Conservation (phyloP, 78 protist genomes). For the Mantamonas sphyraenae region DNA sequence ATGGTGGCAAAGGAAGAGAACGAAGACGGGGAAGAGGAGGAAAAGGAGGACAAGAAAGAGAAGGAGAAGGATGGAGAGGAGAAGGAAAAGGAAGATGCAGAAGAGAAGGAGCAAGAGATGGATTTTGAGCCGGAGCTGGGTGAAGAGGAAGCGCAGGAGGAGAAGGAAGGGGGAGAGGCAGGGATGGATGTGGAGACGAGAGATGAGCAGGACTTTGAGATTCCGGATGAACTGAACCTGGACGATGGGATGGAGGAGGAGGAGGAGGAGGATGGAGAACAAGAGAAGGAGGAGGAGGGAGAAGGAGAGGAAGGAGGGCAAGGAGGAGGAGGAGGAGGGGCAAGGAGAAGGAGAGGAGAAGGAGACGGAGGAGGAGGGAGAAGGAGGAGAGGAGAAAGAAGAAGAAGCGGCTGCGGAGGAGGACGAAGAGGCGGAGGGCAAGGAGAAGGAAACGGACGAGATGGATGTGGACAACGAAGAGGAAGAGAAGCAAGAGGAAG, state of each 20-base stretch:
- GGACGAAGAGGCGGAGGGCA: neutral
- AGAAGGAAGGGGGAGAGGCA: neutral
- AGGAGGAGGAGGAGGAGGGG: neutral
- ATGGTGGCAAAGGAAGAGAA: constrained; percentile 13
- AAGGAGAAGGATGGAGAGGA: constrained; percentile 12
- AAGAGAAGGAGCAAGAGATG: neutral
- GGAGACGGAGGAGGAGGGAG: constrained; percentile 14
- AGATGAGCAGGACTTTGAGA: neutral
- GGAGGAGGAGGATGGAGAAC: neutral
- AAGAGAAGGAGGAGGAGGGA: constrained; percentile 6
- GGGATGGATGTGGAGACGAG: constrained; percentile 3
- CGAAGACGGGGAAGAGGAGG: neutral
- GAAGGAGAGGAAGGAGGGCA: neutral
- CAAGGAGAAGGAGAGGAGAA: neutral
- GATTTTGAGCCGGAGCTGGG: neutral
- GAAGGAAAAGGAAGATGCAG: constrained; percentile 20
- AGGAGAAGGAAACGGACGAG: constrained; percentile 6
- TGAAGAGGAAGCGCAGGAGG: neutral
- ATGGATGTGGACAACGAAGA: constrained; percentile 29
- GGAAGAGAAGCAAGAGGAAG: constrained; percentile 28
- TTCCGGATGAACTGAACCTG: constrained; percentile 17
- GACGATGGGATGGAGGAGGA: neutral
- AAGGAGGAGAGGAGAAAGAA: constrained; percentile 12
- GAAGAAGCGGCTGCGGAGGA: constrained; percentile 11
- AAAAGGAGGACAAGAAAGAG: constrained; percentile 1